These are phyloP conservation scores for Avena eriantha DNA, from an alignment of 176 grass and related monocot species.

Conservation along the genomic window DNA sequence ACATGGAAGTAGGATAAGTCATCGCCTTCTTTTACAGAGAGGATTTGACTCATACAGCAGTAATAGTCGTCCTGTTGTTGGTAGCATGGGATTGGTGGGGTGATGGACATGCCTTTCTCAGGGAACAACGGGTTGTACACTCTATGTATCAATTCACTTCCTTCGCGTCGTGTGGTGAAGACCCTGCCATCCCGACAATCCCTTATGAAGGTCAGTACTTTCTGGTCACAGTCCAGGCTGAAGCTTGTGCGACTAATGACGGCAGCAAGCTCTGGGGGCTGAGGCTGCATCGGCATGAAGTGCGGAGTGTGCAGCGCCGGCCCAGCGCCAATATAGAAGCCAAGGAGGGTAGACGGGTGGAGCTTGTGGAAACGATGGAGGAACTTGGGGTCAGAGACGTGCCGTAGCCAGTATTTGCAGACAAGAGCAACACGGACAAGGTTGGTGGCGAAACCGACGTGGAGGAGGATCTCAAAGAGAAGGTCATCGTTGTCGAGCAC, in stretches of 20 bases:
- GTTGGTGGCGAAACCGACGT: background rate
- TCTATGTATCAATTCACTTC: background rate
- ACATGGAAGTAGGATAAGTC: background rate
- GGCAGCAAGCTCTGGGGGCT: background rate
- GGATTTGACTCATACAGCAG: background rate
- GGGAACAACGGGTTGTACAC: background rate
- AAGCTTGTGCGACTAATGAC: background rate
- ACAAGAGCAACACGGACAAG: slow-evolving; percentile 36
- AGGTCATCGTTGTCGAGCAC: slow-evolving; percentile 45
- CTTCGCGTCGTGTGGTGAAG: background rate
- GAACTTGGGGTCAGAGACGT: slow-evolving; percentile 28
- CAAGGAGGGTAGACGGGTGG: background rate
- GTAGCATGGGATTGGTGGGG: background rate
- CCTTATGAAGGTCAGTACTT: background rate
- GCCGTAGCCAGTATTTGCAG: slow-evolving; percentile 24
- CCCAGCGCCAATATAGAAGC: background rate
- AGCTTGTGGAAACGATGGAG: slow-evolving; percentile 17
- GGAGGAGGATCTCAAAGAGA: slow-evolving; percentile 48
- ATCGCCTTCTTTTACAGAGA: background rate
- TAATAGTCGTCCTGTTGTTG: too few relatives aligned
- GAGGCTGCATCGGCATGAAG: background rate
- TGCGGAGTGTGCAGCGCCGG: background rate
- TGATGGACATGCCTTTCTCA: background rate
- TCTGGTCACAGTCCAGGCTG: background rate
- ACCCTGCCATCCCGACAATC: background rate